Conservation (phyloP, 2,329 filamentous ascomycete species). For the Penicillium sumatraense region DNA sequence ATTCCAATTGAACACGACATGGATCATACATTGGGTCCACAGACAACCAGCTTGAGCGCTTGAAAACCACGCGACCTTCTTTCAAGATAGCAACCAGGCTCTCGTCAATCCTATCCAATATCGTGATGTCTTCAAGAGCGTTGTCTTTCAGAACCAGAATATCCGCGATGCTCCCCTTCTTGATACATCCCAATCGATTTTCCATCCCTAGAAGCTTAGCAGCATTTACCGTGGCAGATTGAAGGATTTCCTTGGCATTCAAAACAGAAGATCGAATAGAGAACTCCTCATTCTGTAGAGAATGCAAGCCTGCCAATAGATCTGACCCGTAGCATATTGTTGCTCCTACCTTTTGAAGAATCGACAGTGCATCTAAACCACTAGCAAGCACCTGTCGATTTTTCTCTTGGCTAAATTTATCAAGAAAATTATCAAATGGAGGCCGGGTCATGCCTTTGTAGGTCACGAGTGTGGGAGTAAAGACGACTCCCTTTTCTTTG, state of each 20-base stretch:
- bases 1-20: not conserved
- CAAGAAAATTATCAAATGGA: constrained; percentile 9
- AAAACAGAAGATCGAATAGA: constrained; percentile 48
- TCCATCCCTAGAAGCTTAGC: constrained; percentile 54
- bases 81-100: constrained; percentile 58
- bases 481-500: constrained; percentile 49
- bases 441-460: constrained; percentile 49
- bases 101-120: constrained; percentile 53
- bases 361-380: constrained; percentile 51
- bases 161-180: constrained; percentile 56
- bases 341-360: constrained; percentile 56
- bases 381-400: constrained; percentile 53
- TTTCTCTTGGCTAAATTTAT: constrained; percentile 41
- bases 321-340: constrained; percentile 61
- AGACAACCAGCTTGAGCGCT: constrained; percentile 29
- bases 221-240: constrained; percentile 56
- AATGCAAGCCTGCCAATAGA: constrained; percentile 53
- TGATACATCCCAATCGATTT: constrained; percentile 54
- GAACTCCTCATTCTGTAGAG: constrained; percentile 55
- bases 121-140: constrained; percentile 58
- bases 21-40: constrained; percentile 12
- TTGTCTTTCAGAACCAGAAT: constrained; percentile 56
- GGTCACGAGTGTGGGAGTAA: constrained; percentile 59
- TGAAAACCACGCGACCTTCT: constrained; percentile 52
- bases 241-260: constrained; percentile 47